A percentile compares a stretch with the other conserved stretches of the same genome.
Conservation (phyloP, 257 asterid genomes). For the Asclepias syriaca region DNA sequence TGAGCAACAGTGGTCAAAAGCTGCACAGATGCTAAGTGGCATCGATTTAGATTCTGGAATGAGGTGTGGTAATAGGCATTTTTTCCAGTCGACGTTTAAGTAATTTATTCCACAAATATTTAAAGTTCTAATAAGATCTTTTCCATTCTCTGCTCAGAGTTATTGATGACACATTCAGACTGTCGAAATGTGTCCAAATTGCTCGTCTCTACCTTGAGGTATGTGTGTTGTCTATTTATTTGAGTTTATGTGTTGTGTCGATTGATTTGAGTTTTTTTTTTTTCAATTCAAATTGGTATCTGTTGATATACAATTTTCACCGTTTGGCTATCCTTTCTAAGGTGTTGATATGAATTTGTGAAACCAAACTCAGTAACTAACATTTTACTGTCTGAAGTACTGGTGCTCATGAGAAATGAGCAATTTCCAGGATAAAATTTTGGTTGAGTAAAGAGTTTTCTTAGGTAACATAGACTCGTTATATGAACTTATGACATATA, state of each 20-base stretch:
- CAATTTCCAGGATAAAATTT: background rate
- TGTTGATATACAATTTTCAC: background rate
- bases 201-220: slow-evolving; percentile 98
- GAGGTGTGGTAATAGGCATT: slow-evolving; percentile 52
- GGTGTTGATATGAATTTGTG: background rate
- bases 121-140: slow-evolving; percentile 5
- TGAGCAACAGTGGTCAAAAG: slow-evolving; percentile 91
- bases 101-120: background rate
- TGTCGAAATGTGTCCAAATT: slow-evolving; percentile 92
- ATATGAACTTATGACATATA: background rate
- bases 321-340: no score
- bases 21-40: slow-evolving; percentile 99
- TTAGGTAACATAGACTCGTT: background rate
- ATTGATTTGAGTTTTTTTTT: background rate
- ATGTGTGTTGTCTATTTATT: slow-evolving; percentile 12
- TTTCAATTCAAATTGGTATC: background rate
- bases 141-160: slow-evolving; percentile 48
- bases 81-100: background rate
- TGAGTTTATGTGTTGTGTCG: background rate
- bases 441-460: background rate
- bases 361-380: background rate
- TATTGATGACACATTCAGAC: slow-evolving; percentile 82
- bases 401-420: background rate
- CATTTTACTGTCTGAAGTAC: background rate
- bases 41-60: slow-evolving; percentile 97